These are phyloP conservation scores for Colletotrichum spinosum DNA, from an alignment of 2,329 filamentous ascomycete genomes.

Conservation along the genomic window DNA sequence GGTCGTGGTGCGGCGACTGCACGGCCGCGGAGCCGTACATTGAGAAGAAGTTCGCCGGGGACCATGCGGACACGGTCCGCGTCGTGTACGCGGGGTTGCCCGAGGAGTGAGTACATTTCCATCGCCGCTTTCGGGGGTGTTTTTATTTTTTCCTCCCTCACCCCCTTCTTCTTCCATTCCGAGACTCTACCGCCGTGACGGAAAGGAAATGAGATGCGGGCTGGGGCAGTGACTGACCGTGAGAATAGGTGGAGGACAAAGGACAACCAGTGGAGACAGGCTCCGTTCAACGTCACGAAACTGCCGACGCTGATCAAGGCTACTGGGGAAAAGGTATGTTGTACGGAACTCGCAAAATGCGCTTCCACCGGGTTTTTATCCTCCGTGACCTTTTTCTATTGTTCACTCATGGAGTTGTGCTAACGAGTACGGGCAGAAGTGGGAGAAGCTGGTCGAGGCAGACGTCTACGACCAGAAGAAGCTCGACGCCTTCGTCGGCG, in stretches of 20 bases:
- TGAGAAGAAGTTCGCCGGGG: slow-evolving; percentile 33
- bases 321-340: slow-evolving; percentile 26
- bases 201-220: neutral
- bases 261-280: slow-evolving; percentile 34
- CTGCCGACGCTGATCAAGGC: slow-evolving; percentile 34
- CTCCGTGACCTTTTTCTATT: neutral
- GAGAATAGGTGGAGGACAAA: slow-evolving; percentile 33
- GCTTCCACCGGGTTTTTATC: no score
- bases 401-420: neutral
- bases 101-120: slow-evolving; percentile 27
- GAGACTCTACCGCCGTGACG: neutral
- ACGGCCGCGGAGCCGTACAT: slow-evolving; percentile 36
- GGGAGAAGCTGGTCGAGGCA: slow-evolving; percentile 35
- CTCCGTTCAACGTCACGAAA: slow-evolving; percentile 35
- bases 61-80: slow-evolving; percentile 18
- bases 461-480: slow-evolving; percentile 35
- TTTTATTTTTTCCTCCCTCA: no score
- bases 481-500: slow-evolving; percentile 28
- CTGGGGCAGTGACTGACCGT: neutral
- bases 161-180: neutral
- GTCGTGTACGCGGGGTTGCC: slow-evolving; percentile 34
- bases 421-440: slow-evolving; percentile 23
- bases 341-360: no score
- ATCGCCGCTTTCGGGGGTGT: no score
- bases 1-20: slow-evolving; percentile 33